Conservation (phyloP, 345 rosid genomes). For the Acer negundo region DNA sequence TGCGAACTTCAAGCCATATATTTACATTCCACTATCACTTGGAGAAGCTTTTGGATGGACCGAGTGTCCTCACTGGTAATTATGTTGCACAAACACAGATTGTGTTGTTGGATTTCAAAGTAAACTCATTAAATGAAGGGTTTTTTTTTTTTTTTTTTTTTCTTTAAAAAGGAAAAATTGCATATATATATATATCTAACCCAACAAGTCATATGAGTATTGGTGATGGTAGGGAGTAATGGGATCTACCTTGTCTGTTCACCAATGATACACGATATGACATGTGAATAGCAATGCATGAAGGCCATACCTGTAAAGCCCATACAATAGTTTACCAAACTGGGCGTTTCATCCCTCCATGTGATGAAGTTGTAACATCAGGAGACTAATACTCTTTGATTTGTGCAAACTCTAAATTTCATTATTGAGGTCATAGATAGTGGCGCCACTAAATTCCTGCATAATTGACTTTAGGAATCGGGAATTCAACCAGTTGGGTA, state of each 20-base stretch:
- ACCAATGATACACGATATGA: background rate
- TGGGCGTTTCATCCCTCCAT: constrained; percentile 1
- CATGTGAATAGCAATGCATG: constrained; percentile 4
- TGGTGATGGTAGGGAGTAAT: constrained; percentile 4
- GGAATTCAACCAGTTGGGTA: background rate
- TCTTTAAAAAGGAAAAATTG: background rate
- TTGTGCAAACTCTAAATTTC: constrained; percentile 6
- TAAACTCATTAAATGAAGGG: background rate
- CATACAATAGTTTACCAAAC: background rate
- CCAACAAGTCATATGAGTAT: background rate
- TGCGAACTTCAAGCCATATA: constrained; percentile 4
- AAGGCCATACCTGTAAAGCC: constrained; percentile 2
- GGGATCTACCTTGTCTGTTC: constrained; percentile 7
- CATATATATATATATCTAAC: background rate
- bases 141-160: background rate
- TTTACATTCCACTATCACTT: background rate
- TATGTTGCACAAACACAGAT: background rate
- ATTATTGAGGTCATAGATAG: background rate
- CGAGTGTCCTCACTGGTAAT: background rate
- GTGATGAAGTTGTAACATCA: background rate
- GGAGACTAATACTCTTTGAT: background rate
- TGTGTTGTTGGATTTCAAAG: background rate
- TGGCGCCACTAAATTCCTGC: background rate
- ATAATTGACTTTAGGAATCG: background rate
- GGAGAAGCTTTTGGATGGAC: constrained; percentile 4